phyloP scores from a whole-genome alignment of 352 stramenopile species.

The Pythium guiyangense region DNA sequence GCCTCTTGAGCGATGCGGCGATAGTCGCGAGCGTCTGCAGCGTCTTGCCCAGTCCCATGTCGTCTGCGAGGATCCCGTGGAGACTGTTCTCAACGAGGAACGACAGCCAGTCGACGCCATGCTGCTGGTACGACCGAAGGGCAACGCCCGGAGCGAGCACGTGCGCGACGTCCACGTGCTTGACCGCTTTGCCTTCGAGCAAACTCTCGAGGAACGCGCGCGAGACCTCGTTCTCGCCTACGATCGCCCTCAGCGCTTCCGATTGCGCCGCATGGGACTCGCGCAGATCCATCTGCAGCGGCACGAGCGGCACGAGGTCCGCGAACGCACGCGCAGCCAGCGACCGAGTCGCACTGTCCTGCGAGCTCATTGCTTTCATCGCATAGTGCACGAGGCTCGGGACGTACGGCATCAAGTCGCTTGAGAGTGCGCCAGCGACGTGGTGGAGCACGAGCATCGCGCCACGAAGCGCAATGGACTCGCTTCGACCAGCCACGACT shows the following conservation, averaged over 20 bases:
- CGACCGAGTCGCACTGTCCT: constrained; percentile 30
- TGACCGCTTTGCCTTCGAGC: constrained; percentile 50
- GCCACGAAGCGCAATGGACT: constrained; percentile 17
- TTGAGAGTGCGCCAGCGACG: constrained; percentile 29
- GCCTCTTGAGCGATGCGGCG: constrained; percentile 24
- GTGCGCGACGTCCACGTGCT: constrained; percentile 23
- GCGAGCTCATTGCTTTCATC: constrained; percentile 62
- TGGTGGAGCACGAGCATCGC: constrained; percentile 57
- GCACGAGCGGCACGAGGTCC: constrained; percentile 61
- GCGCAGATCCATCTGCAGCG: constrained; percentile 68
- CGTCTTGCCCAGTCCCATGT: constrained; percentile 95
- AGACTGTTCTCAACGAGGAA: constrained; percentile 73
- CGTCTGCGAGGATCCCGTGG: constrained; percentile 78
- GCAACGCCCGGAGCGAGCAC: constrained; percentile 25
- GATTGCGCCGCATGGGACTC: neutral
- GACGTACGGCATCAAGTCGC: constrained; percentile 44
- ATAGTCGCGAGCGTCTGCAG: constrained; percentile 92
- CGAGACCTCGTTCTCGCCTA: constrained; percentile 50
- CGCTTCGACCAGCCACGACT: constrained; percentile 13
- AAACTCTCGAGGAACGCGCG: constrained; percentile 67
- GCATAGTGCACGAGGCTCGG: constrained; percentile 65
- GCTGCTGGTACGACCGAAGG: constrained; percentile 72
- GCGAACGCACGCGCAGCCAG: constrained; percentile 60
- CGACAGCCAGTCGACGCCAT: constrained; percentile 71
- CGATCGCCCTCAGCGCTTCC: constrained; percentile 13